A percentile compares a stretch with the other conserved stretches of the same genome.
Conservation (phyloP, 192 early-diverging fungal species). For the Chytriomyces confervae region DNA sequence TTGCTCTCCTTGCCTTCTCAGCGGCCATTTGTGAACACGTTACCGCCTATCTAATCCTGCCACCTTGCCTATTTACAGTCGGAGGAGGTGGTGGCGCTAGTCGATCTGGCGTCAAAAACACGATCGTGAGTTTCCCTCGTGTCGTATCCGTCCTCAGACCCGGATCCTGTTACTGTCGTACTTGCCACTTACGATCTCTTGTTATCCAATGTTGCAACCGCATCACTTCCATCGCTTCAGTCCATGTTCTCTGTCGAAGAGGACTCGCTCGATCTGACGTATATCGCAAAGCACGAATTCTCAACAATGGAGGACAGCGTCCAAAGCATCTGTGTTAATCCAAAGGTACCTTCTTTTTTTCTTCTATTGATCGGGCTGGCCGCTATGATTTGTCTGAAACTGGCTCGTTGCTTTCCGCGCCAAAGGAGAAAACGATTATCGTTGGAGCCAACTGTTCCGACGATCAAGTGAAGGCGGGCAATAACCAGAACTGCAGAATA, state of each 20-base stretch:
- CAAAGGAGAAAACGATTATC: constrained; percentile 61
- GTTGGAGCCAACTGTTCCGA: constrained; percentile 76
- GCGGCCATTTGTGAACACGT: background rate
- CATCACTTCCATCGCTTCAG: constrained; percentile 17
- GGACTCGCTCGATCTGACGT: constrained; percentile 39
- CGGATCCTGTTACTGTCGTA: no score
- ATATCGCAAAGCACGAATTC: constrained; percentile 45
- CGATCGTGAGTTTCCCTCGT: constrained; percentile 65
- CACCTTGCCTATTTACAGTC: constrained; percentile 34
- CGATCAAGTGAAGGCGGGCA: constrained; percentile 68
- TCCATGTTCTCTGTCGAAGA: constrained; percentile 48
- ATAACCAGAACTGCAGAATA: constrained; percentile 79
- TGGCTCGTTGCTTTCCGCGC: background rate
- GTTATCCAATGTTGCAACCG: no score
- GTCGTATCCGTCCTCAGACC: no score
- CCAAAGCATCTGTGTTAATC: constrained; percentile 80
- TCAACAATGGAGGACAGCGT: constrained; percentile 79
- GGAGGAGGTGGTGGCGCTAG: constrained; percentile 89
- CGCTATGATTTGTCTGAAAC: background rate
- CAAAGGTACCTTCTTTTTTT: constrained; percentile 59
- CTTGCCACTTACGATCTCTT: no score
- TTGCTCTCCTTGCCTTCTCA: background rate
- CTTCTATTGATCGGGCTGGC: background rate
- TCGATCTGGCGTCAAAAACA: constrained; percentile 85
- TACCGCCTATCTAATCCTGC: constrained; percentile 42